These are phyloP conservation scores for Pontederia paniculata DNA, from an alignment of 176 grass and related monocot genomes.

Conservation along the genomic window DNA sequence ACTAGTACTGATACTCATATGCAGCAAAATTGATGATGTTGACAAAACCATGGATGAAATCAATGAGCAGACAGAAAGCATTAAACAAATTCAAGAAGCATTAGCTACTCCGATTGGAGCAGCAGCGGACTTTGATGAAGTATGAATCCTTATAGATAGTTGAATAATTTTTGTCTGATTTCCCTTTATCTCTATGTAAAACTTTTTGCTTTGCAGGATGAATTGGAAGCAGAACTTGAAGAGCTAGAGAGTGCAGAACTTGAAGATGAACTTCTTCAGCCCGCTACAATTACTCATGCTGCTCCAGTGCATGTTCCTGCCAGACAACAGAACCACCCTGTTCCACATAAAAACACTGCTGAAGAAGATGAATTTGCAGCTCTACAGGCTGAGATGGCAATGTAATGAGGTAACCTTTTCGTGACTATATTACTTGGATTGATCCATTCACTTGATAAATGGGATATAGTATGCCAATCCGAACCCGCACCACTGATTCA, in stretches of 20 bases:
- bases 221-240: slow-evolving; percentile 89
- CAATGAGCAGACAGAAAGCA: slow-evolving; percentile 17
- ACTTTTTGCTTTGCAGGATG: slow-evolving; percentile 43
- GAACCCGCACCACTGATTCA: too few species aligned
- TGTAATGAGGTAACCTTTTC: slow-evolving; percentile 48
- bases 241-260: slow-evolving; percentile 76
- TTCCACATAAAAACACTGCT: slow-evolving; percentile 42
- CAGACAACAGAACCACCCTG: slow-evolving; percentile 24
- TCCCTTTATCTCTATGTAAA: not conserved
- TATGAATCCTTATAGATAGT: slow-evolving; percentile 3
- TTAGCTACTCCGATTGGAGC: slow-evolving; percentile 14
- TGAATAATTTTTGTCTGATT: not conserved
- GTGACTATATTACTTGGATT: too few species aligned
- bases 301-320: slow-evolving; percentile 35
- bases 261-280: slow-evolving; percentile 70
- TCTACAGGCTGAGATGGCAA: slow-evolving; percentile 94
- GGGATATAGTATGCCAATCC: too few species aligned
- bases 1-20: not conserved
- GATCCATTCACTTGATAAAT: too few species aligned
- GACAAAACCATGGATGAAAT: slow-evolving; percentile 21
- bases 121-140: slow-evolving; percentile 13
- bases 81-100: slow-evolving; percentile 20
- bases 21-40: slow-evolving; percentile 13
- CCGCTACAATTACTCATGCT: slow-evolving; percentile 38
- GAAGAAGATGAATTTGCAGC: slow-evolving; percentile 79